Evolutionary conservation across 768 basidiomycete species (phyloP), one percentile per base, ranked within the genome.

Genomic region (Kwoniella mangroviensis): DNA sequence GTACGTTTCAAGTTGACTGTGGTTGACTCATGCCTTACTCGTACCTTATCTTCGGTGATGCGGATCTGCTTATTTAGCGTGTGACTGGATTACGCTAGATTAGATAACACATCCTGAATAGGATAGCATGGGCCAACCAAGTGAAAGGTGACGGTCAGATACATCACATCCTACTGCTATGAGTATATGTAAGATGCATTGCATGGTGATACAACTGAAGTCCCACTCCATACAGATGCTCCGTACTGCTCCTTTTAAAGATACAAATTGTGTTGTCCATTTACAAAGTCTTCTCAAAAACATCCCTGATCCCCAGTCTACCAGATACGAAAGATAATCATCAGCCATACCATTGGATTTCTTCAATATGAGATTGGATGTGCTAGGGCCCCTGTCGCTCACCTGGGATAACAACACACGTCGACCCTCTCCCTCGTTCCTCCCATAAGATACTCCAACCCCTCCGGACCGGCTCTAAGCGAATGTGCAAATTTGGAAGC

Each of bases 371-470:
- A 49, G 4, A 49, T 49, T 19, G 45, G 45, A 34, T 7, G 34
- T 34, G 34, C 9, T 4, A 34, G 3, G 34, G 34, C 34, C 34
- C 3, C 34, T 34, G 9, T 34, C 19, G 9, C 71, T 68, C 59
- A 72, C 71, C 58, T 21, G 17, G 71, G 71, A 62, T 72, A 72
- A 49, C 41, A 59, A 56, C 71, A 72, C 24, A 72, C 52, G 53
- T 72, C 71, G 11, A 72, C 19, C 7, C 21, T 28, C 15, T 58
- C 54, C 42, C 71, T 72, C 15, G 67, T 69, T 13, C 71, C 71
- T 21, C 71, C 71, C 51, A 63, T 59, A 0, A 72, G 24, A 56
- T 72, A 72, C 21, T 64, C 71, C 21, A 72, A 40, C 0, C 71
- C 71, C n/a, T 72, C 67, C 13, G 52, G 19, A 17, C 60, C 60